Base-by-base conservation (phyloP, 2,329 filamentous ascomycete species). In the Pestalotiopsis sp. region DNA sequence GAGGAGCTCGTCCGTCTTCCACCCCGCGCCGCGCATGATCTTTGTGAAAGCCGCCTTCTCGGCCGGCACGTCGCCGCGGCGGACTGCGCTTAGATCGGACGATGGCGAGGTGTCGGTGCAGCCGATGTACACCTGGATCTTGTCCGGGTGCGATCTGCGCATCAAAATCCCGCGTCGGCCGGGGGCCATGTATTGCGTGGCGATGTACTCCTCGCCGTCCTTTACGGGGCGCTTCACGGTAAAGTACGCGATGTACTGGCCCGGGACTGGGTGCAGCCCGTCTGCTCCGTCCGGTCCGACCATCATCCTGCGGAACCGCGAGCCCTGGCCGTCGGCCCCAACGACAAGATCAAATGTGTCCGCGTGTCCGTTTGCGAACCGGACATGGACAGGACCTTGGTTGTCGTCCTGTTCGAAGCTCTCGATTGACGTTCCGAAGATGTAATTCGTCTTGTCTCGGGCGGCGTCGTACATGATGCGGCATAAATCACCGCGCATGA, bases 401-500 rank as follows among this genome's bases (percentile, higher is more conserved):
- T 71, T 76, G 14, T 39, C 11, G 5, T 66, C 49, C 68, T 82
- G 77, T 0, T 74, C 38, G 2, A 81, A 68, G 2, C 68, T 68
- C 3, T 75, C 73, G 12, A 81, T 69, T 2, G 73, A 75, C 23
- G 77, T 76, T 49, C 73, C 73, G 62, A 79, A 82, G n/a, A 77
- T 60, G 68, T 80, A 80, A 38, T 72, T 71, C 5, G 82, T 70
- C 2, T 73, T 75, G 13, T 75, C 70, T 6, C 74, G 70, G 25
- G 78, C 80, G 17, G 71, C 76, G 0, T 87, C 80, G 71, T 85
- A 84, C 1, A 90, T 74, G 2, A 90, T 77, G 12, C 78, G 76
- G 4, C 83, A 82, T 17, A 91, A 73, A 66, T 89, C 85, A 0
- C 85, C 87, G 11, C 88, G 80, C 81, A 91, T 86, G 61, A 91